Conservation (phyloP, 129 eudicot species). For the Lonicera japonica region DNA sequence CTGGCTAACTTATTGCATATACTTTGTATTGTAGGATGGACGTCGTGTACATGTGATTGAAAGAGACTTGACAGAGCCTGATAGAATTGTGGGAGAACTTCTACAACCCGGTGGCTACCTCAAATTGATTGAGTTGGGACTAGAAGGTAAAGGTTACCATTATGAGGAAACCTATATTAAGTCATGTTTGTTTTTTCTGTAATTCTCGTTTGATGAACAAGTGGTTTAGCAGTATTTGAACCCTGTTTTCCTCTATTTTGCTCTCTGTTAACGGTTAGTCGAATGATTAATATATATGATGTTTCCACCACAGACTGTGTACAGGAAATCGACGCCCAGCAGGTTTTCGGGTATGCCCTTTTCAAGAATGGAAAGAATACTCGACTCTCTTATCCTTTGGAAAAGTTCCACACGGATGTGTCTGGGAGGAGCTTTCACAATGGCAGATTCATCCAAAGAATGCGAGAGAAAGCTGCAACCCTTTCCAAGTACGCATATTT, state of each 20-base stretch:
- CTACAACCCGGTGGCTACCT: slow-evolving; percentile 85
- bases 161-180: not conserved
- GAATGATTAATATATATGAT: slow-evolving; percentile 3
- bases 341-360: slow-evolving; percentile 83
- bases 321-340: slow-evolving; percentile 71
- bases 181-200: not conserved
- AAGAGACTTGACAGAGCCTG: slow-evolving; percentile 71
- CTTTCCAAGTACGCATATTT: slow-evolving; percentile 52
- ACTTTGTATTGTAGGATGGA: slow-evolving; percentile 48
- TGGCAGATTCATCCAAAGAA: slow-evolving; percentile 73
- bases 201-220: not conserved
- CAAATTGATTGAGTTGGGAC: slow-evolving; percentile 58
- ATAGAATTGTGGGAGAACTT: slow-evolving; percentile 79
- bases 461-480: slow-evolving; percentile 78
- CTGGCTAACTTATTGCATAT: slow-evolving; percentile 9
- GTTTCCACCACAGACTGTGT: slow-evolving; percentile 54
- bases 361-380: slow-evolving; percentile 80
- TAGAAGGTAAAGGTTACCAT: slow-evolving; percentile 38
- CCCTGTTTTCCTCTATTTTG: not conserved
- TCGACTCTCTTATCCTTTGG: slow-evolving; percentile 66
- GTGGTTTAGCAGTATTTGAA: not conserved
- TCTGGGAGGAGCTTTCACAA: slow-evolving; percentile 87
- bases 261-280: not conserved
- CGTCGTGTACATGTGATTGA: slow-evolving; percentile 67
- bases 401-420: slow-evolving; percentile 67